phyloP scores from a whole-genome alignment of 768 basidiomycete species.

The Boletus patriciae region DNA sequence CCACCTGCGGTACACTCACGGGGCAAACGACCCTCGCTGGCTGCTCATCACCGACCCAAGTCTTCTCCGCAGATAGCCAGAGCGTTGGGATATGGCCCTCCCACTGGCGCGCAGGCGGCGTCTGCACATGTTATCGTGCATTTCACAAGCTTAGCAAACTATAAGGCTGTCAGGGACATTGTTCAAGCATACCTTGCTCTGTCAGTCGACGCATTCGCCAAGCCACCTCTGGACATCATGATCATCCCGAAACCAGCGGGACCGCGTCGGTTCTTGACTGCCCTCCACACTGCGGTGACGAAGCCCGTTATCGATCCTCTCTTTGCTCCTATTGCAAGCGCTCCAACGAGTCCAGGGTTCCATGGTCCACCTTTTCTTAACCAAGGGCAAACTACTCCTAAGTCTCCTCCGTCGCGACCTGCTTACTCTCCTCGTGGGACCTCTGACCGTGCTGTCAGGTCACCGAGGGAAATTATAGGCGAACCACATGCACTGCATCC shows the following conservation, averaged over 20 bases:
- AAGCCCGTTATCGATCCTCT: slow-evolving; percentile 88
- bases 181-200: slow-evolving; percentile 57
- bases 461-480: slow-evolving; percentile 45
- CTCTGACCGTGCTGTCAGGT: slow-evolving; percentile 63
- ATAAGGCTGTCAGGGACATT: slow-evolving; percentile 83
- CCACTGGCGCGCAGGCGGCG: slow-evolving; percentile 29
- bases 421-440: slow-evolving; percentile 50
- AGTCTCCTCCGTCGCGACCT: slow-evolving; percentile 45
- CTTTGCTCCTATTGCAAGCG: slow-evolving; percentile 93
- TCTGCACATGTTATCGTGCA: slow-evolving; percentile 61
- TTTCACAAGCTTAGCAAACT: slow-evolving; percentile 89
- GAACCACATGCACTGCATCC: slow-evolving; percentile 46
- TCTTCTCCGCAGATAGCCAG: slow-evolving; percentile 81
- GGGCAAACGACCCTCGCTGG: slow-evolving; percentile 65
- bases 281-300: slow-evolving; percentile 85
- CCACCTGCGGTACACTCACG: slow-evolving; percentile 45
- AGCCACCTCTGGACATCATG: slow-evolving; percentile 81
- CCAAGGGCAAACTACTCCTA: slow-evolving; percentile 34
- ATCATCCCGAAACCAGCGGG: slow-evolving; percentile 98
- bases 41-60: slow-evolving; percentile 66
- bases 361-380: slow-evolving; percentile 48
- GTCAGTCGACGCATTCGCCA: slow-evolving; percentile 45
- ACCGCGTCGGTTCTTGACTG: slow-evolving; percentile 88
- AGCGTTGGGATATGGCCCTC: slow-evolving; percentile 40
- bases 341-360: slow-evolving; percentile 75